Conservation (phyloP, 306 rosid genomes). For the Benincasa hispida region DNA sequence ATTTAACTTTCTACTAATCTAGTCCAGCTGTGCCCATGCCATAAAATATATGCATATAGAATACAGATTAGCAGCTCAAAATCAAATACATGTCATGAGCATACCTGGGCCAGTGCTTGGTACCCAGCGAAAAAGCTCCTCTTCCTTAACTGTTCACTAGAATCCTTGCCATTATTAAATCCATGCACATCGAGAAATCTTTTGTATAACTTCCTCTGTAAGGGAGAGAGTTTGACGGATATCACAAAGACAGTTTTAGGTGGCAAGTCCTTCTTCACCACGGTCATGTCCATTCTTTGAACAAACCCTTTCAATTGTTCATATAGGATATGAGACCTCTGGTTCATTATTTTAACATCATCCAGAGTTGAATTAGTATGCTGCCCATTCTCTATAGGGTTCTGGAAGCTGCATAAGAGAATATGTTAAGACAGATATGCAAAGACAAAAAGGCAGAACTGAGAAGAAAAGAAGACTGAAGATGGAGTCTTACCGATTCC, state of each 20-base stretch:
- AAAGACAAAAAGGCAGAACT: not conserved
- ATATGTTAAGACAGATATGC: not conserved
- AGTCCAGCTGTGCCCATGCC: not conserved
- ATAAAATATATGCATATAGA: not conserved
- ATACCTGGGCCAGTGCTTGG: slow-evolving; percentile 94
- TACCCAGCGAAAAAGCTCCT: slow-evolving; percentile 92
- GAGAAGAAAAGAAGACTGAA: slow-evolving; percentile 4
- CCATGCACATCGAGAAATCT: slow-evolving; percentile 94
- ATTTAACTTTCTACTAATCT: not conserved
- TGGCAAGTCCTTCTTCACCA: slow-evolving; percentile 87
- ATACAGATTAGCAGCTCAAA: not conserved
- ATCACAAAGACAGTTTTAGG: slow-evolving; percentile 95
- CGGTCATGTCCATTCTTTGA: slow-evolving; percentile 97
- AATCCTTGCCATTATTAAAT: slow-evolving; percentile 39
- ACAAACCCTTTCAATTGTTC: slow-evolving; percentile 89
- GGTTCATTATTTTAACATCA: slow-evolving; percentile 97
- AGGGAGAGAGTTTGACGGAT: slow-evolving; percentile 84
- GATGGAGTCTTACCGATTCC: slow-evolving; percentile 68
- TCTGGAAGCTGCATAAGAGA: slow-evolving; percentile 66
- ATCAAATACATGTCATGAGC: not conserved
- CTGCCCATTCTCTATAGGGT: slow-evolving; percentile 95
- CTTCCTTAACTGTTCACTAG: slow-evolving; percentile 54
- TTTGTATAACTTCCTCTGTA: slow-evolving; percentile 82
- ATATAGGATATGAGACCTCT: slow-evolving; percentile 90
- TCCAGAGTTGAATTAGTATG: slow-evolving; percentile 83